A percentile compares a stretch with the other conserved stretches of the same genome.
Conservation (phyloP, 2,329 filamentous ascomycete genomes). For the Acephala macrosclerotiorum region DNA sequence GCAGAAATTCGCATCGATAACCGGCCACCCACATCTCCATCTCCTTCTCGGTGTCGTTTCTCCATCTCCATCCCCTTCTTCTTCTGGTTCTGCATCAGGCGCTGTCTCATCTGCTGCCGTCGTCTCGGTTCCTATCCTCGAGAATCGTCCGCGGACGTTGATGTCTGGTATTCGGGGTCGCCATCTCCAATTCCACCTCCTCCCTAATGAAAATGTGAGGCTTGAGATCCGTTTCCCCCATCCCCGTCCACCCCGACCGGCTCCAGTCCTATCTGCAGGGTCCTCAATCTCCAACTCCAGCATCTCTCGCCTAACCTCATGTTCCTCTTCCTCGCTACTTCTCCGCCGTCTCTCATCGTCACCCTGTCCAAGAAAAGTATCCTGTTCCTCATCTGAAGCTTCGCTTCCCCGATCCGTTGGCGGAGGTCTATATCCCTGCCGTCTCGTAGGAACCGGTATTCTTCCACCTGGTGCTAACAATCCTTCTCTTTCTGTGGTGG, state of each 20-base stretch:
- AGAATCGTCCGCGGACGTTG: constrained; percentile 4
- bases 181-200: constrained; percentile 41
- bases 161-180: constrained; percentile 30
- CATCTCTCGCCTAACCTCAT: constrained; percentile 79
- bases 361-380: constrained; percentile 60
- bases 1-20: constrained; percentile 48
- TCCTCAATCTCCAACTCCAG: constrained; percentile 90
- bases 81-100: not conserved
- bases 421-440: constrained; percentile 75
- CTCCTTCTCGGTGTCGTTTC: not conserved
- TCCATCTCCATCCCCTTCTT: not conserved
- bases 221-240: constrained; percentile 48
- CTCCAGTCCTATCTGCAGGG: constrained; percentile 52
- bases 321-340: constrained; percentile 57
- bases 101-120: not conserved
- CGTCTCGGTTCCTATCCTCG: not conserved
- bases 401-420: constrained; percentile 69
- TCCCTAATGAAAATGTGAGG: constrained; percentile 23
- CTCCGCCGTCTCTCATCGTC: constrained; percentile 58
- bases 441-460: constrained; percentile 50
- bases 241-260: constrained; percentile 9
- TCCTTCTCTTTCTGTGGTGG: constrained; percentile 78
- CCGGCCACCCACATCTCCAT: constrained; percentile 33
- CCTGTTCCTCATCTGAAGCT: constrained; percentile 41
- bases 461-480: constrained; percentile 63